Conservation (phyloP, 805 yeast species). For the Nakazawaea siamensis region DNA sequence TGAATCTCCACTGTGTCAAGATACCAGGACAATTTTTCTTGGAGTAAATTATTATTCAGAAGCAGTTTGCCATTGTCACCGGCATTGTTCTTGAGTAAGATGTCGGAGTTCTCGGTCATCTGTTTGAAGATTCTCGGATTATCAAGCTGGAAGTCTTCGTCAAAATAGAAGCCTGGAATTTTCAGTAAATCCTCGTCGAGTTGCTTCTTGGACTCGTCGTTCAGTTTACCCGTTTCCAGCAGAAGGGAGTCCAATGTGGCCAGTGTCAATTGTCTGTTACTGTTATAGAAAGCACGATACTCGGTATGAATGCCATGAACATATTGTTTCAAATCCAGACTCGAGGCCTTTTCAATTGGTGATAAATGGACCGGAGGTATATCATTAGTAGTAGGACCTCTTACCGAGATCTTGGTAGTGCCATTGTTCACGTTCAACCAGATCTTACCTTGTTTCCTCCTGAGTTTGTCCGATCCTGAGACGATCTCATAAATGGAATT, state of each 20-base stretch:
- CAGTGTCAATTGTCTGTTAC: conserved; percentile 33
- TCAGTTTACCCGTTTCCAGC: conserved; percentile 17
- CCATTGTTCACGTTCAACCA: conserved; percentile 21
- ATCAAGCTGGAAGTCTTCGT: conserved; percentile 67
- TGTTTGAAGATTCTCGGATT: conserved; percentile 78
- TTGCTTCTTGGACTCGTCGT: conserved; percentile 11
- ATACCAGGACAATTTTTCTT: conserved; percentile 73
- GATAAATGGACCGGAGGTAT: conserved; percentile 75
- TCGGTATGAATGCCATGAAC: conserved; percentile 33
- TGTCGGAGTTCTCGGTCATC: conserved; percentile 56
- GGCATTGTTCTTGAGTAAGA: conserved; percentile 26
- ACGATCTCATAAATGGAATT: conserved; percentile 76
- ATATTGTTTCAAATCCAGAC: conserved; percentile 35
- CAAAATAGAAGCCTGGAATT: conserved; percentile 67
- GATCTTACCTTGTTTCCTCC: conserved; percentile 16
- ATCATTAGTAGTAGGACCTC: conserved; percentile 70
- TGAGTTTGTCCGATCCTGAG: conserved; percentile 41
- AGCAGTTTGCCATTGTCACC: conserved; percentile 27
- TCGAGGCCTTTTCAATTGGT: conserved; percentile 37
- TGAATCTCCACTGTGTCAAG: conserved; percentile 80
- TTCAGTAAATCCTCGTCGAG: conserved; percentile 22
- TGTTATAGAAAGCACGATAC: conserved; percentile 32
- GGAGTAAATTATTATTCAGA: conserved; percentile 49
- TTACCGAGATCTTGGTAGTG: conserved; percentile 37
- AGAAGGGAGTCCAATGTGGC: conserved; percentile 30